A percentile compares a stretch with the other conserved stretches of the same genome.
These are phyloP conservation scores for Mallotus repandus DNA, from an alignment of 441 rosid genomes.

Conservation along the genomic window DNA sequence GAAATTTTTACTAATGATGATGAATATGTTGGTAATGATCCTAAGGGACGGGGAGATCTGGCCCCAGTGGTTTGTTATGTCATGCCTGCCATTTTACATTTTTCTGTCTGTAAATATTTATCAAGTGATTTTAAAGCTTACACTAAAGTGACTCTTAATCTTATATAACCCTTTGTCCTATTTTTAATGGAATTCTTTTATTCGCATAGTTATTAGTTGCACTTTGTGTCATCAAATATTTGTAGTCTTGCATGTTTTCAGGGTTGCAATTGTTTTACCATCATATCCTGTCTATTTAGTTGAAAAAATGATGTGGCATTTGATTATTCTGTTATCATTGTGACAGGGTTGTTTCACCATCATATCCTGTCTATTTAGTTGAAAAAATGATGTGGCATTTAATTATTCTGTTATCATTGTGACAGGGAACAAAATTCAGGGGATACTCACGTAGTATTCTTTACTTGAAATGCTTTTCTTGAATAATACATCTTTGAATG, in stretches of 20 bases:
- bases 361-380: constrained; percentile 86
- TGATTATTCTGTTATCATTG: constrained; percentile 66
- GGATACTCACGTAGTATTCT: constrained; percentile 69
- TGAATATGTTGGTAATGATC: too few species aligned
- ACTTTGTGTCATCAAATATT: constrained; percentile 24
- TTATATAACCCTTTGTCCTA: background rate
- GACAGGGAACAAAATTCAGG: constrained; percentile 66
- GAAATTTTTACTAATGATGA: too few species aligned
- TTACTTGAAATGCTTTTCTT: constrained; percentile 13
- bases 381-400: constrained; percentile 80
- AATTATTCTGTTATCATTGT: constrained; percentile 64
- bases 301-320: constrained; percentile 78
- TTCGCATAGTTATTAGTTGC: background rate
- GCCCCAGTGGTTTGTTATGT: too few species aligned
- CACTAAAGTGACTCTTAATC: constrained; percentile 41
- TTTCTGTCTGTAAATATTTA: too few species aligned
- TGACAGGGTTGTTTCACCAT: constrained; percentile 56
- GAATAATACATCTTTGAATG: constrained; percentile 7
- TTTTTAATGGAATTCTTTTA: constrained; percentile 9
- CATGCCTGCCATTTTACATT: too few species aligned
- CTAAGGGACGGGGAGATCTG: too few species aligned
- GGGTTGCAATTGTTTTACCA: constrained; percentile 64
- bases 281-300: constrained; percentile 88
- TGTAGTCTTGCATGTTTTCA: constrained; percentile 28
- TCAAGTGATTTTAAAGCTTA: too few species aligned